A percentile compares a stretch with the other conserved stretches of the same genome.
These are phyloP conservation scores for Digitaria exilis DNA, from an alignment of 202 grass and related monocot genomes.

Conservation along the genomic window DNA sequence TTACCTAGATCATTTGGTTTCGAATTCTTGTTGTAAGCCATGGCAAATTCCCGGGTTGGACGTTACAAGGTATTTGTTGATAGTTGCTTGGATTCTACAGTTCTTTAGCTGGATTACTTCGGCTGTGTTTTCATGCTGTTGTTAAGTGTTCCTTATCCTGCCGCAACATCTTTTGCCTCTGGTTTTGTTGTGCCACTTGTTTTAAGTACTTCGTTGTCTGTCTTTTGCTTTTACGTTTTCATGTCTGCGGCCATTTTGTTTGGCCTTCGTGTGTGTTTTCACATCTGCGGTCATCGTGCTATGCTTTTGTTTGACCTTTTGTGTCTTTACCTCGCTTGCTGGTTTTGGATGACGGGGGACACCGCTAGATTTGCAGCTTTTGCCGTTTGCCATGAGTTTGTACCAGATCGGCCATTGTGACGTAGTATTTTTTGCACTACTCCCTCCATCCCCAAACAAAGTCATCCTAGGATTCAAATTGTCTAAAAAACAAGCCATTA, in stretches of 20 bases:
- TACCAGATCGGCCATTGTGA: too few relatives aligned
- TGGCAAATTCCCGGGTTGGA: slow-evolving; percentile 54
- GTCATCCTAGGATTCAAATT: too few relatives aligned
- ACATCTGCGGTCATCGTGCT: too few relatives aligned
- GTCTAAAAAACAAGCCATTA: too few relatives aligned
- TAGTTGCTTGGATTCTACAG: slow-evolving; percentile 26
- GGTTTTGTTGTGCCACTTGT: not conserved
- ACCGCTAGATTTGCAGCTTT: too few relatives aligned
- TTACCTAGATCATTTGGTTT: slow-evolving; percentile 31
- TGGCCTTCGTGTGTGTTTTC: not conserved
- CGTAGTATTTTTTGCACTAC: too few relatives aligned
- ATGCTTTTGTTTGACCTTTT: slow-evolving; percentile 10
- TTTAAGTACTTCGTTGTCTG: not conserved
- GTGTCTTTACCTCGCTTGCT: slow-evolving; percentile 16
- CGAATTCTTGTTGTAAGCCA: slow-evolving; percentile 28
- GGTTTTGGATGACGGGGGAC: not conserved
- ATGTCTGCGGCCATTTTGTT: not conserved
- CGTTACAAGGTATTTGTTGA: slow-evolving; percentile 65
- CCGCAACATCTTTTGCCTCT: slow-evolving; percentile 4
- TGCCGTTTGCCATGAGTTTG: too few relatives aligned
- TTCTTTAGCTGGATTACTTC: slow-evolving; percentile 13
- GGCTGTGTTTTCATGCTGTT: slow-evolving; percentile 4
- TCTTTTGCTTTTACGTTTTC: not conserved
- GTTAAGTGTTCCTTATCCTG: slow-evolving; percentile 5
- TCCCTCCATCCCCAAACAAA: too few relatives aligned